Conservation (phyloP, 192 early-diverging fungal genomes). For the Linnemannia zychae region DNA sequence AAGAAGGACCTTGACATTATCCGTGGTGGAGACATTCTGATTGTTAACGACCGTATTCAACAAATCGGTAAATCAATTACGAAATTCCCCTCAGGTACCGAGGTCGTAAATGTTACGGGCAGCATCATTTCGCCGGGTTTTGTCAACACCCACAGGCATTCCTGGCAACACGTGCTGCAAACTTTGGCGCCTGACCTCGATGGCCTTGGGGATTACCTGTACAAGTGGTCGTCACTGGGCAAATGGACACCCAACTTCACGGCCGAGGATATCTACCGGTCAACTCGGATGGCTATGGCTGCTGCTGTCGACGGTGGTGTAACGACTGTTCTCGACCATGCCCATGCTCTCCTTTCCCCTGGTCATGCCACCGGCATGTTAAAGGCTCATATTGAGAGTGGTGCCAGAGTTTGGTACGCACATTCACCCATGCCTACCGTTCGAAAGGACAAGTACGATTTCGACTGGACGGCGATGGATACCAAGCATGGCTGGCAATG, state of each 20-base stretch:
- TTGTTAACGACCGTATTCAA: slow-evolving; percentile 7
- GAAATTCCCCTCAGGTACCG: neutral
- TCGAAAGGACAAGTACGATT: neutral
- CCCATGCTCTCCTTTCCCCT: neutral
- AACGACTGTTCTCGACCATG: slow-evolving; percentile 1
- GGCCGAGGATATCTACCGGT: too few species aligned
- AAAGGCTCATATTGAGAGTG: slow-evolving; percentile 4
- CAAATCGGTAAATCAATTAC: neutral
- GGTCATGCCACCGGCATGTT: neutral
- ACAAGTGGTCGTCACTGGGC: neutral
- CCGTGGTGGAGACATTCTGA: neutral
- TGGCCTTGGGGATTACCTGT: neutral
- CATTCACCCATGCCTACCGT: neutral
- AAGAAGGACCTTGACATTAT: slow-evolving; percentile 8
- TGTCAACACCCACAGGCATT: slow-evolving; percentile 8
- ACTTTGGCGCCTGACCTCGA: neutral
- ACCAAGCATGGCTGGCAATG: neutral
- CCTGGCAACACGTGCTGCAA: slow-evolving; percentile 7
- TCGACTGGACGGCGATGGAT: neutral
- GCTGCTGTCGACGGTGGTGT: neutral
- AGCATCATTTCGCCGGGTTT: slow-evolving; percentile 15
- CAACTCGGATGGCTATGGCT: neutral
- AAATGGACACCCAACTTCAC: slow-evolving; percentile 12
- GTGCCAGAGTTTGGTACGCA: slow-evolving; percentile 3
- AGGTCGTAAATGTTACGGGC: neutral